Base-by-base conservation (phyloP, 176 grass and related monocot genomes). In the Ananas comosus region DNA sequence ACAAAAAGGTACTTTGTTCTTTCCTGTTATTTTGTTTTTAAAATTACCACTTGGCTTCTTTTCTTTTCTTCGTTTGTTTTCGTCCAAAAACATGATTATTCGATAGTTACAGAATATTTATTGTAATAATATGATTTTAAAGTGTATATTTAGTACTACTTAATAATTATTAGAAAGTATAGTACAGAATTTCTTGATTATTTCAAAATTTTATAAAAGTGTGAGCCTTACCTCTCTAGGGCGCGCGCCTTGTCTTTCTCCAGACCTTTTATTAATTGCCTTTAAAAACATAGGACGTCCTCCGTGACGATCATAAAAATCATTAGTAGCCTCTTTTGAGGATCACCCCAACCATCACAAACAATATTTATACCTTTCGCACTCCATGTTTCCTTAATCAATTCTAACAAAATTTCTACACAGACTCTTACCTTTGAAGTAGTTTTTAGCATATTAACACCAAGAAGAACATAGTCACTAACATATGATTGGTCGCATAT, bases 291-390 rank as follows among this genome's bases (percentile, higher is more conserved):
- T 54, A 4, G 22, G 48, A 24, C 8, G 0, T 49, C 21, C 50
- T 80, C 70, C 3, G 50, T 71, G 9, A 67, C 14, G 11, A 49
- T 48, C 21, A 74, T 53, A 73, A 80, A 68, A 51, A 25, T 80
- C 12, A 80, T 67, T 10, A n/a, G 17, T 16, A 23, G 50, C 28
- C 24, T 49, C 33, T 10, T 65, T 70, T 79, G 8, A 2, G 57
- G 21, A 70, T 63, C 4, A 4, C 22, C 63, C 66, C 51, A 69
- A 49, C 67, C 50, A 24, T 72, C 25, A 70, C 68, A 71, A 13
- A 78, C 75, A 49, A 59, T 49, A 21, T 21, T 79, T 8, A 72
- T 24, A 0, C 66, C 53, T 14, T 79, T 72, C 13, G 3, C 29
- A 33, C 48, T 58, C 67, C 76, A 72, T 63, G 42, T 72, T 42